Conservation (phyloP, 176 grass and related monocot species). For the Leersia perrieri region DNA sequence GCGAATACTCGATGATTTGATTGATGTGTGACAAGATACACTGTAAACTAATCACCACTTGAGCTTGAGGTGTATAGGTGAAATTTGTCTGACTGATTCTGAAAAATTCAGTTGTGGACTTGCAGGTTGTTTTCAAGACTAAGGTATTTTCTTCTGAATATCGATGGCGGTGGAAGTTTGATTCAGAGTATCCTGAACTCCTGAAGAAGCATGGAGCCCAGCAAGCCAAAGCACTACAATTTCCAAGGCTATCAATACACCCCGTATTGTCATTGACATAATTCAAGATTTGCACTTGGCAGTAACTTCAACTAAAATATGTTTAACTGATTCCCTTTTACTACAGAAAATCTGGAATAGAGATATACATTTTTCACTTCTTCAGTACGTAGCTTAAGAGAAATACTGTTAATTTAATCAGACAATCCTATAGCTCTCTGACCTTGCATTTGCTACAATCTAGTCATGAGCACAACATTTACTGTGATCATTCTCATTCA, state of each 20-base stretch:
- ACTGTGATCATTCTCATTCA: not conserved
- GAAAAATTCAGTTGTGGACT: conserved; percentile 3
- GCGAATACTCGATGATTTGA: conserved; percentile 27
- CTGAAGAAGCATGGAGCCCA: conserved; percentile 48
- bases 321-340: not conserved
- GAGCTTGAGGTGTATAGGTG: not conserved
- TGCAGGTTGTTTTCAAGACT: conserved; percentile 60
- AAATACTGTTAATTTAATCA: not conserved
- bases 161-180: conserved; percentile 18
- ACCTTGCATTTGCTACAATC: not conserved
- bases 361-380: not conserved
- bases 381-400: not conserved
- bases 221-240: conserved; percentile 45
- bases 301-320: not conserved
- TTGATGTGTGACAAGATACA: not conserved
- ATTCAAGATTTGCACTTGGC: not conserved
- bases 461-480: conserved; percentile 17
- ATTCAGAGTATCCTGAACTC: conserved; percentile 25
- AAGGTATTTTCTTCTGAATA: conserved; percentile 47
- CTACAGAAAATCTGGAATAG: not conserved
- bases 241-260: conserved; percentile 41
- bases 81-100: conserved; percentile 17
- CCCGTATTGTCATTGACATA: not conserved
- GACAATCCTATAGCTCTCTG: not conserved
- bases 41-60: not conserved